Percentiles rank a stretch among this genome's conserved stretches.
These are phyloP conservation scores for Podosphaera xanthii DNA, from an alignment of 2,329 filamentous ascomycete species.

Conservation along the genomic window DNA sequence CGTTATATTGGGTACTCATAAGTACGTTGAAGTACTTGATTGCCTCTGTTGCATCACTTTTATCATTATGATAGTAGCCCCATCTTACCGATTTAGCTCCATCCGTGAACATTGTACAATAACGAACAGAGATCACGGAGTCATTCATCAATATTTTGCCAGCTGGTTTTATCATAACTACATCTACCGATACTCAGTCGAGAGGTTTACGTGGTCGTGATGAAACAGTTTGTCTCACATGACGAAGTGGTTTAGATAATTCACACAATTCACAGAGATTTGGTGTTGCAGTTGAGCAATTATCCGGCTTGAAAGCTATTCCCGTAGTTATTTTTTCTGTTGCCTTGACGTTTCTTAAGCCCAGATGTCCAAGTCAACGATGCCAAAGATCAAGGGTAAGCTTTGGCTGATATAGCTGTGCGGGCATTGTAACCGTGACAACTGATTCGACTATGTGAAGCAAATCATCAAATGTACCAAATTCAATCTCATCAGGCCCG, in stretches of 20 bases:
- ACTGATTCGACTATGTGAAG: background rate
- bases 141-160: background rate
- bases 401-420: background rate
- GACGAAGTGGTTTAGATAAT: background rate
- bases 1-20: background rate
- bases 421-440: background rate
- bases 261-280: background rate
- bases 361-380: background rate
- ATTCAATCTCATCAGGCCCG: background rate
- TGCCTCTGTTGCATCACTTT: background rate
- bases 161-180: background rate
- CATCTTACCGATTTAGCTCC: background rate
- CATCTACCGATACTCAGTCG: background rate
- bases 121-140: background rate
- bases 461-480: background rate
- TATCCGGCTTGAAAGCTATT: background rate
- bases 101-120: background rate
- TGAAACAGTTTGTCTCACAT: background rate
- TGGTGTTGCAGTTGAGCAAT: background rate
- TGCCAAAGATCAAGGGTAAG: background rate
- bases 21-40: background rate
- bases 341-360: conserved; percentile 1
- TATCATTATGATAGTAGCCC: background rate
- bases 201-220: background rate
- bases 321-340: background rate